Evolutionary conservation across 1,139 yeast species (phyloP).

Genomic region (Scheffersomyces lignicola): DNA sequence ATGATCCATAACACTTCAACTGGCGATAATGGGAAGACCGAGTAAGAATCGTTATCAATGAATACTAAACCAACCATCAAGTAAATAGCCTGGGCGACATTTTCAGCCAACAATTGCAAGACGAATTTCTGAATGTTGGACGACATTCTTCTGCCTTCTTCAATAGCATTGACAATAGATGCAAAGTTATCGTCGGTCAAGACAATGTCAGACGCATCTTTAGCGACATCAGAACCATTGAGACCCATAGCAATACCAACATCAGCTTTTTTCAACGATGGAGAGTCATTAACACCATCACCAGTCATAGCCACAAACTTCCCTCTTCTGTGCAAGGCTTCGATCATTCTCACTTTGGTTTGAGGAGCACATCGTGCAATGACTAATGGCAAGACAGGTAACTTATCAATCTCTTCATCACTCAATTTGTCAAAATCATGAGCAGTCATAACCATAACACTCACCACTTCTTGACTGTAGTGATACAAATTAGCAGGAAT

Average conservation of each 20-base stretch:
- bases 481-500: constrained; percentile 69
- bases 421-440: constrained; percentile 64
- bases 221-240: constrained; percentile 80
- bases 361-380: constrained; percentile 87
- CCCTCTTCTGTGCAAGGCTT: constrained; percentile 71
- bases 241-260: constrained; percentile 90
- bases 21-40: constrained; percentile 78
- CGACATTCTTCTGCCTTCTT: constrained; percentile 83
- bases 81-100: constrained; percentile 75
- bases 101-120: constrained; percentile 74
- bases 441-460: constrained; percentile 77
- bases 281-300: constrained; percentile 86
- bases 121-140: constrained; percentile 80
- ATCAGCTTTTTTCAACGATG: constrained; percentile 76
- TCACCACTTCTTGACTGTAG: constrained; percentile 59
- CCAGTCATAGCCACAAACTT: constrained; percentile 85
- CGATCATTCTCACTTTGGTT: constrained; percentile 82
- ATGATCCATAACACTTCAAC: constrained; percentile 81
- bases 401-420: constrained; percentile 62
- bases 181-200: constrained; percentile 77
- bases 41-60: constrained; percentile 54
- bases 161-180: constrained; percentile 73
- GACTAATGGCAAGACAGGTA: constrained; percentile 75
- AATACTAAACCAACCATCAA: constrained; percentile 73
- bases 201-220: constrained; percentile 77